Base-by-base conservation (phyloP, 192 early-diverging fungal species). In the Tieghemiomyces parasiticus region DNA sequence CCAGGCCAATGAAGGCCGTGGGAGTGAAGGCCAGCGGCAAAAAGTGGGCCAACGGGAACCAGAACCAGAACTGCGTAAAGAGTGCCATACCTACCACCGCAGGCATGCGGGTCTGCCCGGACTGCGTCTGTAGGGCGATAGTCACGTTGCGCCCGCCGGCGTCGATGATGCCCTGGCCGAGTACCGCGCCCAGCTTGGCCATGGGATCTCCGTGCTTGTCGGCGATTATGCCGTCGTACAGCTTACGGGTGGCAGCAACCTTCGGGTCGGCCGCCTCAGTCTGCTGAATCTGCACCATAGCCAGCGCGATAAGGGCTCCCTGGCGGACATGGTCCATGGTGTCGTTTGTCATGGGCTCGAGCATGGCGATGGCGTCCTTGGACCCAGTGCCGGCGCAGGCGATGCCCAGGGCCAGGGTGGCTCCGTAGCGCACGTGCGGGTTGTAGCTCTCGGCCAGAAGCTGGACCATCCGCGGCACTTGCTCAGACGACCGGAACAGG, bases 1-100 rank as follows among this genome's bases (percentile, higher is more conserved):
- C 92, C 58, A 99, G 75, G 9, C 90, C 96, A 73, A 99, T 95
- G 35, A 99, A 68, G 35, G 86, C 91, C 1, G 96, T 99, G 4
- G 96, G 95, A 38, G 83, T 88, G 66, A 99, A 95, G 8, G 95
- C 77, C 71, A 99, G 79, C 55, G 87, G 80, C 60, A 99, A 66
- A 68, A 99, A 97, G 74, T 97, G 96, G 32, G 88, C 86, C 64
- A 97, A 72, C 35, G 96, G 96, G 76, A 88, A 97, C 96, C 96
- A 99, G 81, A 93, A 93, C 96, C 96, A 99, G 72, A 95, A 97
- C 75, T 99, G 94, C 26, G 92, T 91, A 64, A 99, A 99, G 32
- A 99, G 78, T 10, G 91, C 90, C 85, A 95, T 93, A 25, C 96
- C 96, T n/a, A 92, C 93, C 66, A 96, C 89, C 24, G 95, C 90